Evolutionary conservation across 2,329 filamentous ascomycete genomes (phyloP).

Genomic region (Fusarium abutilonis): DNA sequence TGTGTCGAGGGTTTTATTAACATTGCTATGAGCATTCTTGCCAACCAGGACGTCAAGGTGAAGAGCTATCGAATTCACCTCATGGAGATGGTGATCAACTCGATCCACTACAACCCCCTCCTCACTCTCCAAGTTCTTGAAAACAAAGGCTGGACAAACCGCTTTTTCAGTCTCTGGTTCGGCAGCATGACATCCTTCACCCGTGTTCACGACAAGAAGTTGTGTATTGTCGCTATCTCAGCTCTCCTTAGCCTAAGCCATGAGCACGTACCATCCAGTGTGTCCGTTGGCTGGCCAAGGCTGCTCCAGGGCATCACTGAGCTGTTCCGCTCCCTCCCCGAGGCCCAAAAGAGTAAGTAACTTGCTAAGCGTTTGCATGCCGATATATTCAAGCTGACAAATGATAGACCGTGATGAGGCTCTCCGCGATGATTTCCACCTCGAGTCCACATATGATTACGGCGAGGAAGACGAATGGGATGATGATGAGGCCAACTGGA

Average conservation of each 20-base stretch:
- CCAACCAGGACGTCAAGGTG: slow-evolving; percentile 79
- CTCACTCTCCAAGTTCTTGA: slow-evolving; percentile 90
- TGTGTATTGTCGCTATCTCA: slow-evolving; percentile 93
- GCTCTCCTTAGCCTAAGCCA: slow-evolving; percentile 81
- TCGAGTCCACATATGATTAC: slow-evolving; percentile 70
- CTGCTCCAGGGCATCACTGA: slow-evolving; percentile 87
- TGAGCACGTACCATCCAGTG: slow-evolving; percentile 87
- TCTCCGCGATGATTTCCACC: slow-evolving; percentile 84
- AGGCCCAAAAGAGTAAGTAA: slow-evolving; percentile 80
- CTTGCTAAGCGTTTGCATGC: slow-evolving; percentile 18
- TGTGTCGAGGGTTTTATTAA: slow-evolving; percentile 89
- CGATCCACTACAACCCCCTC: slow-evolving; percentile 94
- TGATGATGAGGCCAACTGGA: slow-evolving; percentile 85
- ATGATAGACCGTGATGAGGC: slow-evolving; percentile 85
- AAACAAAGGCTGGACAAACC: slow-evolving; percentile 92
- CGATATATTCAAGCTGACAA: slow-evolving; percentile 39
- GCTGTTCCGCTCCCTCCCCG: slow-evolving; percentile 90
- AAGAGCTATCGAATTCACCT: slow-evolving; percentile 95
- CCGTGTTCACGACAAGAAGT: slow-evolving; percentile 97
- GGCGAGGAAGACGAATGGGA: slow-evolving; percentile 84
- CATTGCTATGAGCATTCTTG: slow-evolving; percentile 86
- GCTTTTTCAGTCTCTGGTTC: slow-evolving; percentile 99
- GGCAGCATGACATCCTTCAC: slow-evolving; percentile 93
- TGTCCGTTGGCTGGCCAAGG: slow-evolving; percentile 94
- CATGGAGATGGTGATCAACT: slow-evolving; percentile 99